Evolutionary conservation across 495 filamentous ascomycete species (phyloP).

Genomic region (Penicillium macrosclerotiorum): DNA sequence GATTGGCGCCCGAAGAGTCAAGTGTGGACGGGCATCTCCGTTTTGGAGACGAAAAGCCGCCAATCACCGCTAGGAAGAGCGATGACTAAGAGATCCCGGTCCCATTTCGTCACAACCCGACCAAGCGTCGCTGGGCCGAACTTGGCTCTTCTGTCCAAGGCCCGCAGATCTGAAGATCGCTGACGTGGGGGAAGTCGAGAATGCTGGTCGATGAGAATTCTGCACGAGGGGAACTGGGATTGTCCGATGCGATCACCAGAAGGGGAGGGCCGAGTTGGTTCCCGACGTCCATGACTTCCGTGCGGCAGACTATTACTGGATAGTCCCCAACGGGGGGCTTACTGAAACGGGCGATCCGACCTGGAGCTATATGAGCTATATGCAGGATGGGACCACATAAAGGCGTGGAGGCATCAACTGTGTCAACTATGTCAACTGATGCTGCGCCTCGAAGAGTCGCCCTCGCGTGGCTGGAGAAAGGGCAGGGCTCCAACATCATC

Average conservation of each 20-base stretch:
- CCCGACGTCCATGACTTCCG: neutral
- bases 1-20: neutral
- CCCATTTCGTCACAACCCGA: constrained; percentile 24
- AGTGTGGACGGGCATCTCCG: constrained; percentile 11
- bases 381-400: no score
- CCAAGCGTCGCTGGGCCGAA: neutral
- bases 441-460: no score
- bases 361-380: no score
- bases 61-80: constrained; percentile 1
- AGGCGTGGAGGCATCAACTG: no score
- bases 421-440: no score
- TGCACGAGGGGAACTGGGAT: neutral
- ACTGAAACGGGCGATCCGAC: no score
- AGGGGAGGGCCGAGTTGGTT: neutral
- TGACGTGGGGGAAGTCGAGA: constrained; percentile 24
- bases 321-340: no score
- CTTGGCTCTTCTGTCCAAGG: constrained; percentile 15
- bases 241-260: neutral
- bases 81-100: constrained; percentile 13
- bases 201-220: neutral
- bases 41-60: constrained; percentile 1
- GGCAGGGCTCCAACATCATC: constrained; percentile 13
- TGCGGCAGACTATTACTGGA: no score
- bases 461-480: no score
- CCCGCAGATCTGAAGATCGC: constrained; percentile 31